phyloP scores from a whole-genome alignment of 768 basidiomycete species.

The Trametes elegans region DNA sequence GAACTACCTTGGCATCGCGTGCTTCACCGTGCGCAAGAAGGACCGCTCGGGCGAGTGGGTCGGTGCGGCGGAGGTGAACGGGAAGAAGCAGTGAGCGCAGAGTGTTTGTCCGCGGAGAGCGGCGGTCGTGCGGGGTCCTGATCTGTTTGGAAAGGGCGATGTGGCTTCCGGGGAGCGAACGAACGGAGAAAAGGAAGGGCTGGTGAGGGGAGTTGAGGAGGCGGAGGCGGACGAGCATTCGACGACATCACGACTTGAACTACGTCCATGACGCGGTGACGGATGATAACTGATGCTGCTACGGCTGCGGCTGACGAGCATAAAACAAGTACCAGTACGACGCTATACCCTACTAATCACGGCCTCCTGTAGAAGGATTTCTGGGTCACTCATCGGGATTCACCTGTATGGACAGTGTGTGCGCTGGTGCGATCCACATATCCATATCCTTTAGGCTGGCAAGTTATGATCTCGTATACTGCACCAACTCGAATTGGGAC shows the following conservation, averaged over 20 bases:
- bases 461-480: too few relatives aligned
- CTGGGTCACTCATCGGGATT: too few relatives aligned
- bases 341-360: background rate
- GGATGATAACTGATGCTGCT: background rate
- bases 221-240: background rate
- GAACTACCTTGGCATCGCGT: slow-evolving; percentile 89
- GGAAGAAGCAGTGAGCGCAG: slow-evolving; percentile 18
- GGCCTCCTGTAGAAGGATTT: background rate
- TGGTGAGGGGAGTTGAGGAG: background rate
- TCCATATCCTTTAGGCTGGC: too few relatives aligned
- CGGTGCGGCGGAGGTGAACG: slow-evolving; percentile 27
- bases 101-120: too few relatives aligned
- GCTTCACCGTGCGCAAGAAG: slow-evolving; percentile 89
- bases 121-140: too few relatives aligned
- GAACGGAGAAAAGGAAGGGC: background rate
- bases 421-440: too few relatives aligned
- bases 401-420: too few relatives aligned
- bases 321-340: background rate
- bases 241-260: background rate
- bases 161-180: background rate
- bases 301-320: background rate
- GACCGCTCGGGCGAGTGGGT: slow-evolving; percentile 67
- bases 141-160: background rate
- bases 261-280: background rate
- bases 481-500: too few relatives aligned